A percentile compares a stretch with the other conserved stretches of the same genome.
These are phyloP conservation scores for Alternaria longipes DNA, from an alignment of 2,329 filamentous ascomycete genomes.

Conservation along the genomic window DNA sequence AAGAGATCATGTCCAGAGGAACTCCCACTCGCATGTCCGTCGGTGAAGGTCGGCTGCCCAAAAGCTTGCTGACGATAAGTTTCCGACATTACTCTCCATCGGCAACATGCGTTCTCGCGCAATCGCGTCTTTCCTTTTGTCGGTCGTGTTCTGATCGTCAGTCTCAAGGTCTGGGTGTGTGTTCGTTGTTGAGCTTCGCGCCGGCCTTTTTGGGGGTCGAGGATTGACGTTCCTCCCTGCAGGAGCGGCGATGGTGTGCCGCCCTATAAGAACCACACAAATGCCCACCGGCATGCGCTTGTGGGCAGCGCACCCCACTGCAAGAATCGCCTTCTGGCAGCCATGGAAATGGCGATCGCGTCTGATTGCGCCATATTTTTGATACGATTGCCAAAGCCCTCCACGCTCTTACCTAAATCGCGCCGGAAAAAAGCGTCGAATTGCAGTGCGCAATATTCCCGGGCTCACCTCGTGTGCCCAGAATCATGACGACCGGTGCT, in stretches of 20 bases:
- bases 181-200: slow-evolving; percentile 27
- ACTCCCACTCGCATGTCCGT: slow-evolving; percentile 49
- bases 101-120: slow-evolving; percentile 31
- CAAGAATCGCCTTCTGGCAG: slow-evolving; percentile 23
- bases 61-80: slow-evolving; percentile 42
- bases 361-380: slow-evolving; percentile 36
- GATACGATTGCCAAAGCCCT: slow-evolving; percentile 18
- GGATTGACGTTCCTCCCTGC: slow-evolving; percentile 34
- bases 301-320: slow-evolving; percentile 31
- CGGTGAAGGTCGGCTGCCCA: slow-evolving; percentile 51
- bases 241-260: slow-evolving; percentile 35
- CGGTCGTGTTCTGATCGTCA: slow-evolving; percentile 7
- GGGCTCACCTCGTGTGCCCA: slow-evolving; percentile 10
- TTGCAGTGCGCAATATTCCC: neutral
- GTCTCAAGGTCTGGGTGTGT: slow-evolving; percentile 17
- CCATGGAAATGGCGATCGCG: slow-evolving; percentile 26
- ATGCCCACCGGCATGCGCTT: slow-evolving; percentile 32
- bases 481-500: slow-evolving; percentile 2
- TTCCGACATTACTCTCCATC: slow-evolving; percentile 52
- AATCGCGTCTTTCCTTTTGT: slow-evolving; percentile 17
- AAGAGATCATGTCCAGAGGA: slow-evolving; percentile 52
- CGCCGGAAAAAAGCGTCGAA: slow-evolving; percentile 3
- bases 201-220: slow-evolving; percentile 24
- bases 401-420: slow-evolving; percentile 37
- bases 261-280: slow-evolving; percentile 41